These are phyloP conservation scores for Lactarius trivialis DNA, from an alignment of 768 basidiomycete species.

Conservation along the genomic window DNA sequence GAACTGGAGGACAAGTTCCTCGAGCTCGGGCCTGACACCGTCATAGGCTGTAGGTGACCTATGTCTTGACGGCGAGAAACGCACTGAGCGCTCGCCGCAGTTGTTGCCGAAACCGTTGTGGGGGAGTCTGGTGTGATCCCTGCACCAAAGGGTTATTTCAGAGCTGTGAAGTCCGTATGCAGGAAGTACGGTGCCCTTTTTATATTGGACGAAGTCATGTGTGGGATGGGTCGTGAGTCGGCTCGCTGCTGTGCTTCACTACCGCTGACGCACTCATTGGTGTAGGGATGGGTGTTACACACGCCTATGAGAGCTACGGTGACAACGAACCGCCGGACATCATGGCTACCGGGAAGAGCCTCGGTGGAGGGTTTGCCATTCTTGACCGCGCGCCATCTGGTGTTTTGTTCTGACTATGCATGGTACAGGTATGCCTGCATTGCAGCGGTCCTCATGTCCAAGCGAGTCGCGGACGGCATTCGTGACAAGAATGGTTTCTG, in stretches of 20 bases:
- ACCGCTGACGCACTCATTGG: background rate
- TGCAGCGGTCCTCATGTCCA: conserved; percentile 73
- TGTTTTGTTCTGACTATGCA: conserved; percentile 1
- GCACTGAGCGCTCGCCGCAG: conserved; percentile 32
- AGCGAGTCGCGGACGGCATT: conserved; percentile 64
- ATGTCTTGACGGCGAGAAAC: conserved; percentile 8
- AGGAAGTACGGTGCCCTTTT: conserved; percentile 67
- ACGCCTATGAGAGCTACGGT: conserved; percentile 80
- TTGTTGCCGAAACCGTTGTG: conserved; percentile 81
- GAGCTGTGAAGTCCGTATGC: conserved; percentile 77
- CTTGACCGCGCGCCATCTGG: background rate
- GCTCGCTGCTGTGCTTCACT: conserved; percentile 2
- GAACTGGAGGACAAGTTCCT: conserved; percentile 85
- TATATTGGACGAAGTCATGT: conserved; percentile 90
- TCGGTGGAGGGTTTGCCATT: conserved; percentile 70
- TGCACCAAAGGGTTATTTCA: conserved; percentile 80
- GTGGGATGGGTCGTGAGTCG: conserved; percentile 78
- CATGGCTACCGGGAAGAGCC: conserved; percentile 83
- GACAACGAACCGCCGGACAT: conserved; percentile 76
- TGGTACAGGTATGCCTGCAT: conserved; percentile 64
- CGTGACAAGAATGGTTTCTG: conserved; percentile 59
- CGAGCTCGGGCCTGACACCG: conserved; percentile 73
- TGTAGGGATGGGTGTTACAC: conserved; percentile 77
- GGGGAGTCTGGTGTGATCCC: conserved; percentile 75
- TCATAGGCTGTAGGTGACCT: conserved; percentile 63